phyloP scores from a whole-genome alignment of 345 rosid genomes.

The Turritis glabra region DNA sequence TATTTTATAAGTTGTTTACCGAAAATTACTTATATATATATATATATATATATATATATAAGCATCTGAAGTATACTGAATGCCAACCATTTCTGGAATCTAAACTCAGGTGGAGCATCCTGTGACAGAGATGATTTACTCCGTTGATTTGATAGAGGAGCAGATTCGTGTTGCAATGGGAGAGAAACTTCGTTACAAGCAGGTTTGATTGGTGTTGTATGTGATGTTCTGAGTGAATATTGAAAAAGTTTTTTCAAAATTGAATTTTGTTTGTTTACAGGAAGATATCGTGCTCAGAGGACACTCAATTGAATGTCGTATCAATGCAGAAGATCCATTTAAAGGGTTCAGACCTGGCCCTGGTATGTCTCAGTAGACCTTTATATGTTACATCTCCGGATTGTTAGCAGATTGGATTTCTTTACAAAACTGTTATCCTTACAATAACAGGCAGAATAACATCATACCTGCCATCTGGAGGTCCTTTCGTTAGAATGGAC shows the following conservation, averaged over 20 bases:
- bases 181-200: slow-evolving; percentile 80
- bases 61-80: slow-evolving; percentile 2
- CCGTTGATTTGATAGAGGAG: slow-evolving; percentile 96
- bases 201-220: slow-evolving; percentile 48
- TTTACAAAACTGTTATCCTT: not conserved
- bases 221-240: not conserved
- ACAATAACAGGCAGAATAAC: slow-evolving; percentile 81
- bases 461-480: slow-evolving; percentile 96
- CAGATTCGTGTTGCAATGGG: slow-evolving; percentile 99
- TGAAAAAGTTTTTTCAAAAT: not conserved
- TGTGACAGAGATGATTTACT: slow-evolving; percentile 97
- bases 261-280: slow-evolving; percentile 40
- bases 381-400: not conserved
- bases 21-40: not conserved
- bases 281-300: slow-evolving; percentile 95
- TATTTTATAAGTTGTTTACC: not conserved
- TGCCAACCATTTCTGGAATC: not conserved
- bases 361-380: slow-evolving; percentile 46
- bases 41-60: not conserved
- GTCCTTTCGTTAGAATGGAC: slow-evolving; percentile 99
- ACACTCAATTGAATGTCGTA: slow-evolving; percentile 97
- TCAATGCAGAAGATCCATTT: slow-evolving; percentile 98
- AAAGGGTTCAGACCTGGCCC: slow-evolving; percentile 98
- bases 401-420: slow-evolving; percentile 4
- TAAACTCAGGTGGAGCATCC: slow-evolving; percentile 91